Evolutionary conservation across 768 basidiomycete genomes (phyloP), one percentile per base, ranked within the genome.

Genomic region (Mycena latifolia): DNA sequence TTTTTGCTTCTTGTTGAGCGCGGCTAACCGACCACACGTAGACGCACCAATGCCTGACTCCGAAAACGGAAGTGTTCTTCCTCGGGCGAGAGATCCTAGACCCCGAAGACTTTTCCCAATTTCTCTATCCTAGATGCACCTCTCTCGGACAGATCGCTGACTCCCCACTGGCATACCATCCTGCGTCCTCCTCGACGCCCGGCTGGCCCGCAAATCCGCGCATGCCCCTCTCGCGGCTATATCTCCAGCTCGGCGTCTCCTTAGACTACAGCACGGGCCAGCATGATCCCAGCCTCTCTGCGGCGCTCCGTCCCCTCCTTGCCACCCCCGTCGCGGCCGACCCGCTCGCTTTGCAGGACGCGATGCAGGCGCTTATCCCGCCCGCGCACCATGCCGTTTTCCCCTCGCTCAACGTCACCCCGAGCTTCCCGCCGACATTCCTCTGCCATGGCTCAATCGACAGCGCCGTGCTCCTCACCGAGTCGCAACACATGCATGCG

Each of bases 151-250:
- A 72, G 2, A 77, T 75, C 3, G 71, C 83, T 5, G 84, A 82
- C 46, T 89, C 87, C 5, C 74, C 80, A 0, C 77, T 86, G 11
- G 76, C 79, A 9, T 89, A 86, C 66, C 80, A 85, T 68, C 79
- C 84, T 0, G 62, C 73, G 8, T 79, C 79, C 22, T 79, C 84
- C 24, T 77, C 73, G 11, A 87, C 81, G 3, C 88, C 89, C 0
- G 87, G 88, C 17, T 87, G 83, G 69, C 89, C 89, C 5, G 84
- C 87, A 1, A 88, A 89, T 69, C 86, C 86, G 6, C 85, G 90
- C 46, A 88, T 88, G 88, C 78, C 84, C 20, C 77, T 91, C 46
- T 74, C 81, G 17, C 81, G 87, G 5, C 76, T 91, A 12, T 89
- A 87, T 64, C 76, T 89, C 24, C 90, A 92, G 72, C 78, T 86